Conservation (phyloP, 495 filamentous ascomycete species). For the Saxophila tyrrhenica region DNA sequence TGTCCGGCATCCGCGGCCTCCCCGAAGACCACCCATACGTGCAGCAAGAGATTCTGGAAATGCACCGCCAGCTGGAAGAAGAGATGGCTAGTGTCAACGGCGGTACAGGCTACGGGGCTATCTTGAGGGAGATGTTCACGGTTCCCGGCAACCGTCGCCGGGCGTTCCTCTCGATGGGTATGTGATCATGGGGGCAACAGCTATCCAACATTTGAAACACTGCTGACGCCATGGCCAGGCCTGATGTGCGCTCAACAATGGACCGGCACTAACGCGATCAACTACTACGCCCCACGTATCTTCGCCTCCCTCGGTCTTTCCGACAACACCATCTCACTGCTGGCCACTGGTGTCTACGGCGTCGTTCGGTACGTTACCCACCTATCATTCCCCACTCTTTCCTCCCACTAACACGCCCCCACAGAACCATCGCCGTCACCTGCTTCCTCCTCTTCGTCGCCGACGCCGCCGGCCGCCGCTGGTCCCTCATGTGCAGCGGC, state of each 20-base stretch:
- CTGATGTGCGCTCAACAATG: no score
- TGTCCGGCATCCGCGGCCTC: conserved; percentile 12
- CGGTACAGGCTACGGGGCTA: neutral
- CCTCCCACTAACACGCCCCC: conserved; percentile 40
- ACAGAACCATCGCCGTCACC: conserved; percentile 37
- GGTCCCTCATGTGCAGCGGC: no score
- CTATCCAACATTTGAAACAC: no score
- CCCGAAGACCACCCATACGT: conserved; percentile 11
- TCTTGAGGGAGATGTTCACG: conserved; percentile 6
- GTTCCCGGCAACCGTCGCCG: conserved; percentile 9
- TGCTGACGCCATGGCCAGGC: no score
- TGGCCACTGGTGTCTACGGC: conserved; percentile 69
- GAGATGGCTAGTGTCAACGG: conserved; percentile 2
- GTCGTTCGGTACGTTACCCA: no score
- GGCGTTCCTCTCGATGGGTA: conserved; percentile 20
- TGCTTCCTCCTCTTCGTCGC: conserved; percentile 54
- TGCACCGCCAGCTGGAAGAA: conserved; percentile 21
- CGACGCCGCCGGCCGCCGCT: conserved; percentile 56
- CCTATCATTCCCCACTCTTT: no score
- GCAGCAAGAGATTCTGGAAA: conserved; percentile 14
- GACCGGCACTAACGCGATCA: conserved; percentile 59
- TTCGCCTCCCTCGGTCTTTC: conserved; percentile 55
- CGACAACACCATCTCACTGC: conserved; percentile 50
- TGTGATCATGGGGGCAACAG: no score
- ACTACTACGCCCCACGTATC: conserved; percentile 51